Evolutionary conservation across 495 filamentous ascomycete genomes (phyloP), one percentile per base, ranked within the genome.

Genomic region (Annulohypoxylon maeteangense): DNA sequence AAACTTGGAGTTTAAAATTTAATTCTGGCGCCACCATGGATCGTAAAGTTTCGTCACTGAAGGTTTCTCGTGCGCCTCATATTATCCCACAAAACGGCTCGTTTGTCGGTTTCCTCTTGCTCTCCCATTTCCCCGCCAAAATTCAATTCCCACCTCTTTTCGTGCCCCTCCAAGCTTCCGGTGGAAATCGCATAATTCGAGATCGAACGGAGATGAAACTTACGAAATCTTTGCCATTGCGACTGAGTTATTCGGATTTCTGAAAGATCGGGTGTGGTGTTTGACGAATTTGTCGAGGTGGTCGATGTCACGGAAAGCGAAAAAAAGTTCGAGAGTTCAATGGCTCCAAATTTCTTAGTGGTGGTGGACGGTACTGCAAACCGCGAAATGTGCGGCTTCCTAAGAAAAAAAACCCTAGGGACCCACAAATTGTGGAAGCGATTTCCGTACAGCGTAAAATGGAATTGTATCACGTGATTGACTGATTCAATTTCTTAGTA

Each of bases 141-240:
- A 54, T 71, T 54, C 44, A 44, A 62, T 59, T 38, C 47, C 32
- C 32, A 58, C 51, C 36, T 62, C 56, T 61, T 64, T 10, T 55
- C 22, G 11, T 53, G 38, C 65, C 70, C 60, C 64, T 68, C 65
- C 53, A 58, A 47, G 20, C 31, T 58, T 45, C 22, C 23, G 7
- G 7, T 34, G 20, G n/a, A 53, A 45, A 63, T 60, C 56, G 66
- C 51, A 50, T 25, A 32, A 65, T 60, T 38, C 50, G 59, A 36
- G 44, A 65, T 70, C 60, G 65, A 61, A n/a, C 7, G 47, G 14
- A 40, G 62, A 40, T 70, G 38, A 42, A 14, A 84, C 82, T 83
- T 76, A 85, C 83, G 82, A 84, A 20, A 78, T 40, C 76, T 84
- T 84, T 78, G 83, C 82, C 83, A 85, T 85, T 84, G 78, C 78